Evolutionary conservation across 305 asterid genomes (phyloP).

Genomic region (Plantago rigida): DNA sequence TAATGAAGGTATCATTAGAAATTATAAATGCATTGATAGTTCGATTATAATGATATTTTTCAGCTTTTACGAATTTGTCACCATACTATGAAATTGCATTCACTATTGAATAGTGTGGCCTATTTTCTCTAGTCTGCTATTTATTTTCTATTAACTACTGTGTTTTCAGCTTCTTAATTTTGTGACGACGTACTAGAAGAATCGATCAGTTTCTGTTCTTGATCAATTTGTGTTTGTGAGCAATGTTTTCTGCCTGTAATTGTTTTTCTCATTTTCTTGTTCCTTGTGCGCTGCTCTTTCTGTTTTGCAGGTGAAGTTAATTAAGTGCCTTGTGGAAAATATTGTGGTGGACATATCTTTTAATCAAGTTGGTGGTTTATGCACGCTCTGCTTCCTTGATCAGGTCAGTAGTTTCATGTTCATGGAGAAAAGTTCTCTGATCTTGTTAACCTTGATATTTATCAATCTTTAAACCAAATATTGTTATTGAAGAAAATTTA

Average conservation of each 20-base stretch:
- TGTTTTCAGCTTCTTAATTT: neutral
- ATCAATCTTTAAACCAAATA: slow-evolving; percentile 5
- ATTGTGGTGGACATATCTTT: slow-evolving; percentile 87
- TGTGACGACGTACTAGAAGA: neutral
- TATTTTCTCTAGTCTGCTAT: too few species aligned
- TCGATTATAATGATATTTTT: too few species aligned
- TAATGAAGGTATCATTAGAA: too few species aligned
- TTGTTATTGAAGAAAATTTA: slow-evolving; percentile 11
- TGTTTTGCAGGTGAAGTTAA: slow-evolving; percentile 60
- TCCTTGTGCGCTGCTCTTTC: neutral
- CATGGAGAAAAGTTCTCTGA: slow-evolving; percentile 7
- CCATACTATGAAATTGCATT: too few species aligned
- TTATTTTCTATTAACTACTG: neutral
- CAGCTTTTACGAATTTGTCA: too few species aligned
- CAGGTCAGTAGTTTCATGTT: slow-evolving; percentile 48
- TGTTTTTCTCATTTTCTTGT: neutral
- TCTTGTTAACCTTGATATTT: slow-evolving; percentile 18
- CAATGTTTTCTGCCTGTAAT: neutral
- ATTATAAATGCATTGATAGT: too few species aligned
- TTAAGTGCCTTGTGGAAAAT: slow-evolving; percentile 81
- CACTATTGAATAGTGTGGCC: too few species aligned
- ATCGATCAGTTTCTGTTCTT: slow-evolving; percentile 10
- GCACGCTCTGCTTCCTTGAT: slow-evolving; percentile 89
- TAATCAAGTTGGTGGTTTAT: slow-evolving; percentile 86
- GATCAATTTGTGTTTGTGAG: slow-evolving; percentile 16